Percentiles rank a stretch among this genome's conserved stretches.
Evolutionary conservation across 164 flowering plant genomes (phyloP).

Genomic region (Taxillus chinensis): DNA sequence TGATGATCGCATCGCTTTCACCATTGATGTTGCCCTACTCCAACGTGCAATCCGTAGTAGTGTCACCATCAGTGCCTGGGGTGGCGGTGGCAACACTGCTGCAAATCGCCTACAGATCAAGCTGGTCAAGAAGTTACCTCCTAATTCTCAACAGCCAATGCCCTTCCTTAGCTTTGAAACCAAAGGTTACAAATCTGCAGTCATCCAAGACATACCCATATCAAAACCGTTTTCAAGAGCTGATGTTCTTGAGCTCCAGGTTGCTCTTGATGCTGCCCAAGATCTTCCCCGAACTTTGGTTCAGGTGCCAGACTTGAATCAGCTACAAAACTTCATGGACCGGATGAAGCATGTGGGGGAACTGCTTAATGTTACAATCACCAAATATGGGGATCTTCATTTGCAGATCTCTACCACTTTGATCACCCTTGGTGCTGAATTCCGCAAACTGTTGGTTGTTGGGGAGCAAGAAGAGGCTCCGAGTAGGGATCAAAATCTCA

Average conservation of each 20-base stretch:
- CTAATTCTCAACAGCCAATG: conserved; percentile 49
- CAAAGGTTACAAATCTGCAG: conserved; percentile 77
- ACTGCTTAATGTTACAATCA: conserved; percentile 47
- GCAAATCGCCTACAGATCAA: conserved; percentile 62
- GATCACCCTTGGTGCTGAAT: conserved; percentile 74
- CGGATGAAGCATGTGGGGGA: conserved; percentile 89
- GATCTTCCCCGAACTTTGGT: conserved; percentile 73
- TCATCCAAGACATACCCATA: conserved; percentile 90
- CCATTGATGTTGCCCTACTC: conserved; percentile 69
- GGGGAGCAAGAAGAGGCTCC: conserved; percentile 63
- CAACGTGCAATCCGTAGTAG: conserved; percentile 80
- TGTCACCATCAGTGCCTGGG: conserved; percentile 36
- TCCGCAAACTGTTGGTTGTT: conserved; percentile 52
- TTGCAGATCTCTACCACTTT: conserved; percentile 65
- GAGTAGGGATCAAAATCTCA: conserved; percentile 31
- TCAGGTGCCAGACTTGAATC: conserved; percentile 59
- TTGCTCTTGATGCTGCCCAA: conserved; percentile 69
- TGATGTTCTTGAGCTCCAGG: conserved; percentile 64
- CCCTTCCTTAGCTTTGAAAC: conserved; percentile 90
- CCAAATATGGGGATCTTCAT: conserved; percentile 70
- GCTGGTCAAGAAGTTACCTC: conserved; percentile 78
- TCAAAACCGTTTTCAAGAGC: conserved; percentile 80
- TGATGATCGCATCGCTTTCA: conserved; percentile 75
- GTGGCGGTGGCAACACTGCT: conserved; percentile 17
- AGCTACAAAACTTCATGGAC: conserved; percentile 67